Conservation (phyloP, 495 filamentous ascomycete species). For the Schizothecium vesticola region DNA sequence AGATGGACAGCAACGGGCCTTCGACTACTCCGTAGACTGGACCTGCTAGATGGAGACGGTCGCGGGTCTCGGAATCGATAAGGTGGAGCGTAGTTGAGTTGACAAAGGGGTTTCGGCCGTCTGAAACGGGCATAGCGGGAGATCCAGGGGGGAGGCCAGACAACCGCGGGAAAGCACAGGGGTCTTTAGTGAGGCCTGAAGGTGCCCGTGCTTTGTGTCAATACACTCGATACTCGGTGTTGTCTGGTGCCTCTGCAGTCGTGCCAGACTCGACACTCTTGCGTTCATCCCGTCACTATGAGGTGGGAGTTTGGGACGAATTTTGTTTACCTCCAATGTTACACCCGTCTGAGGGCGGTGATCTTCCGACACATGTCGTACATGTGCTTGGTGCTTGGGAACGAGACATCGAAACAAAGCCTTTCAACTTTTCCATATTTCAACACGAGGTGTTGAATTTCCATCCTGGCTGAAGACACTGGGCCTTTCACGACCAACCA, state of each 20-base stretch:
- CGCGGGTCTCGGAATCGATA: constrained; percentile 23
- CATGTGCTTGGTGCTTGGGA: background rate
- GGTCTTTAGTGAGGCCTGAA: background rate
- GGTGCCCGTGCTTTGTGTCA: background rate
- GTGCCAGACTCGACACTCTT: background rate
- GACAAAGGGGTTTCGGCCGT: constrained; percentile 18
- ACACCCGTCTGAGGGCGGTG: background rate
- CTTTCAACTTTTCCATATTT: background rate
- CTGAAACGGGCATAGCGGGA: constrained; percentile 28
- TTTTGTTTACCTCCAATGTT: background rate
- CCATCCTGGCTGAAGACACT: background rate
- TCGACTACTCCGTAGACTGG: background rate
- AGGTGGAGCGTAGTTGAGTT: constrained; percentile 14
- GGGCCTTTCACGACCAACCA: too few species aligned
- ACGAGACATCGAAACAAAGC: background rate
- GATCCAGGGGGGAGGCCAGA: constrained; percentile 10
- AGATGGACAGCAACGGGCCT: background rate
- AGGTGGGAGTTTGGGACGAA: background rate
- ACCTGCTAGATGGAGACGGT: background rate
- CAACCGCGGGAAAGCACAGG: background rate
- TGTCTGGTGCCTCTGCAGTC: background rate
- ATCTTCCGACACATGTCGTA: background rate
- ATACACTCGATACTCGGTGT: background rate
- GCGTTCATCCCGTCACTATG: background rate
- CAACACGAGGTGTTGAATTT: background rate